A percentile compares a stretch with the other conserved stretches of the same genome.
These are phyloP conservation scores for Phlyctochytrium planicorne DNA, from an alignment of 192 early-diverging fungal species.

Conservation along the genomic window DNA sequence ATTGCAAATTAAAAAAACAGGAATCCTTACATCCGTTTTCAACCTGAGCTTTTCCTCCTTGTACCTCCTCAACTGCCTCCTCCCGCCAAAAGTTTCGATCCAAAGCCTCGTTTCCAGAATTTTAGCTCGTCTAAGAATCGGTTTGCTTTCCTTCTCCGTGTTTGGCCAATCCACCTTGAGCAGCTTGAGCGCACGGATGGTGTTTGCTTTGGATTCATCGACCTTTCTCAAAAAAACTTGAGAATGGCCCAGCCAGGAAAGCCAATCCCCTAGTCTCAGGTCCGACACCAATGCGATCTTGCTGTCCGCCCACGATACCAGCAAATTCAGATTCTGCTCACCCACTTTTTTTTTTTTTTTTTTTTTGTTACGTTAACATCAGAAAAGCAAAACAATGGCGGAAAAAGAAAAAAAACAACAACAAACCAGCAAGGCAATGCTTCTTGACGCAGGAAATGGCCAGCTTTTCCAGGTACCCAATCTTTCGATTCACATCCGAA, in stretches of 20 bases:
- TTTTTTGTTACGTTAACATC: background rate
- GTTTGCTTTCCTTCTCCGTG: background rate
- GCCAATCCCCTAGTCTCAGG: background rate
- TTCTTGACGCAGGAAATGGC: background rate
- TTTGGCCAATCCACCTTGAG: background rate
- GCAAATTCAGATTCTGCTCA: background rate
- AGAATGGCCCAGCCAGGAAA: background rate
- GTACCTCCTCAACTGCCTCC: background rate
- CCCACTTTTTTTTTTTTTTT: background rate
- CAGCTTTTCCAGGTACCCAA: background rate
- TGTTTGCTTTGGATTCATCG: background rate
- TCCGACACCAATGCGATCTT: background rate
- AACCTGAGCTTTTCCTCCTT: no score
- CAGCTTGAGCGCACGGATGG: background rate
- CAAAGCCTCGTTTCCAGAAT: background rate
- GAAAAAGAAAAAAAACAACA: no score
- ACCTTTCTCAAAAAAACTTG: background rate
- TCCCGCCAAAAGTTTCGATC: background rate
- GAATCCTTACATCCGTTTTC: no score
- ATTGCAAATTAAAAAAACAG: no score
- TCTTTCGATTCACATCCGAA: background rate
- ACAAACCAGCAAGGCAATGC: background rate
- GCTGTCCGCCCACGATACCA: background rate
- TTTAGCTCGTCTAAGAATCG: background rate
- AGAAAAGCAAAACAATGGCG: no score